Evolutionary conservation across 169 alveolate genomes (phyloP).

Genomic region (Babesia sp.): DNA sequence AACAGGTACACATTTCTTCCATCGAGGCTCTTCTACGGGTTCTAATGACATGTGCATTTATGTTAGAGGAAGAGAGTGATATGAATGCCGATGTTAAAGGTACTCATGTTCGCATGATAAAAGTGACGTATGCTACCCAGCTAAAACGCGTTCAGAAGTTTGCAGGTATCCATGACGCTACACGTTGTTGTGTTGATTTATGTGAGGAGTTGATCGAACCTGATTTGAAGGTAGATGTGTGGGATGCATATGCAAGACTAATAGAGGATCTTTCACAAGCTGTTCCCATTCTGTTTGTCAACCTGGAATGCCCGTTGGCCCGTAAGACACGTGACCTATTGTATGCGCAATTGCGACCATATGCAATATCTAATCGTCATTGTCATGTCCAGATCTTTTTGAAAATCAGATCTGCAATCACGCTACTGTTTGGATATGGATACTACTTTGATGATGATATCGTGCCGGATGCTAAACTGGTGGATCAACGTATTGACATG

Average conservation of each 20-base stretch:
- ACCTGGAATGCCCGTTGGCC: slow-evolving; percentile 5
- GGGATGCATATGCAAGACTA: slow-evolving; percentile 48
- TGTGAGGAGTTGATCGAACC: slow-evolving; percentile 7
- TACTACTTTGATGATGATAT: slow-evolving; percentile 25
- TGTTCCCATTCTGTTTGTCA: slow-evolving; percentile 36
- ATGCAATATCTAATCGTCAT: slow-evolving; percentile 14
- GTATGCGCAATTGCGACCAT: slow-evolving; percentile 21
- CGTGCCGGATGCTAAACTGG: slow-evolving; percentile 43
- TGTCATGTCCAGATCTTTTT: slow-evolving; percentile 35
- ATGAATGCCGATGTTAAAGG: background rate
- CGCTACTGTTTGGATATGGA: slow-evolving; percentile 51
- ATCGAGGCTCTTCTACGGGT: slow-evolving; percentile 29
- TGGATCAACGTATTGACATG: slow-evolving; percentile 20
- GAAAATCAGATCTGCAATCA: slow-evolving; percentile 11
- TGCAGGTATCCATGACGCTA: slow-evolving; percentile 43
- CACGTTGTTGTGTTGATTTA: slow-evolving; percentile 21
- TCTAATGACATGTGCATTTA: background rate
- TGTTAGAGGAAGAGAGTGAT: background rate
- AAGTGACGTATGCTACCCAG: background rate
- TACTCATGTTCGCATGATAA: background rate
- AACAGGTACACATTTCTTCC: slow-evolving; percentile 48
- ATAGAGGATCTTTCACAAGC: slow-evolving; percentile 45
- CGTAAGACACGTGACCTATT: slow-evolving; percentile 28
- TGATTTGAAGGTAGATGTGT: slow-evolving; percentile 14
- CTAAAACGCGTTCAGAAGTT: slow-evolving; percentile 2